A percentile compares a stretch with the other conserved stretches of the same genome.
phyloP scores from a whole-genome alignment of 805 yeast genomes.

The Candida pseudofarinosa region DNA sequence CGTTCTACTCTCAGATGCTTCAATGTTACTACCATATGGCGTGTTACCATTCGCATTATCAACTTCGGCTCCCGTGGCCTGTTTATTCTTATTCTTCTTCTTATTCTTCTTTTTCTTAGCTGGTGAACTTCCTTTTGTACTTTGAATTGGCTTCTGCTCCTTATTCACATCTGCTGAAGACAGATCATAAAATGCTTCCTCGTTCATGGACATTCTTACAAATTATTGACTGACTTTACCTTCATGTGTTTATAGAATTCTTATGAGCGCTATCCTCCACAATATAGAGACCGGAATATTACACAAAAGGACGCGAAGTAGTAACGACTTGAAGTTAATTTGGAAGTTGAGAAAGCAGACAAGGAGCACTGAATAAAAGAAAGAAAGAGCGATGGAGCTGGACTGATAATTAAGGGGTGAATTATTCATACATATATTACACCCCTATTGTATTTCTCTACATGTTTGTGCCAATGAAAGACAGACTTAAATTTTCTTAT shows the following conservation, averaged over 20 bases:
- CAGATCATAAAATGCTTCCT: background rate
- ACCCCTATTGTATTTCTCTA: too few species aligned
- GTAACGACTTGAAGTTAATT: too few species aligned
- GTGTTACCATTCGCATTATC: background rate
- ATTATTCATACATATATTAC: too few species aligned
- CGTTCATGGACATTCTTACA: background rate
- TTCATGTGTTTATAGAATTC: background rate
- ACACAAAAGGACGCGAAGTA: background rate
- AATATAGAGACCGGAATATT: background rate
- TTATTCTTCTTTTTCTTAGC: background rate
- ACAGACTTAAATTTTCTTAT: too few species aligned
- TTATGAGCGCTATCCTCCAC: background rate
- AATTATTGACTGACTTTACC: background rate
- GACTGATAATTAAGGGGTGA: too few species aligned
- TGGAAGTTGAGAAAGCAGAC: too few species aligned
- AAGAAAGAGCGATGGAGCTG: too few species aligned
- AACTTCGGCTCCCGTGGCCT: background rate
- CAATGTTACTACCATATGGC: background rate
- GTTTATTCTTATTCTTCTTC: background rate
- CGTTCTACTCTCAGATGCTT: background rate
- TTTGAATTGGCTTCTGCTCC: background rate
- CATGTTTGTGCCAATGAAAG: too few species aligned
- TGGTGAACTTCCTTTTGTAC: background rate
- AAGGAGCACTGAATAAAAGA: too few species aligned
- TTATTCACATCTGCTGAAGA: background rate